Base-by-base conservation (phyloP, 192 early-diverging fungal genomes). In the Umbelopsis sp. region DNA sequence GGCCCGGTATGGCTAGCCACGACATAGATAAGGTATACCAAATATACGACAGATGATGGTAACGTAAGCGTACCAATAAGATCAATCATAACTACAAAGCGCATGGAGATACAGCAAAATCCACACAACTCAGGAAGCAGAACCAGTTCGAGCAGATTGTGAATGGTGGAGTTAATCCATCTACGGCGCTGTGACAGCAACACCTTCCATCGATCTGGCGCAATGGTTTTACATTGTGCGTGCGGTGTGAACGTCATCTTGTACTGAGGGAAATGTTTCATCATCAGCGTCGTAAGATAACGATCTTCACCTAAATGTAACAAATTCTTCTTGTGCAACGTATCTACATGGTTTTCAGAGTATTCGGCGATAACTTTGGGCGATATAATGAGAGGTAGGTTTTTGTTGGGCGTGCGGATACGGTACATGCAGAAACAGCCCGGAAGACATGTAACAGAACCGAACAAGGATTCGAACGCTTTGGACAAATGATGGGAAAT, bases 361-460 rank as follows among this genome's bases (percentile, higher is more conserved):
- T 99, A 99, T 22, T 98, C 97, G 9, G 89, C 83, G 70, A 99
- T 94, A 23, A 99, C 87, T 68, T 87, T 82, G 71, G 95, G 93
- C 10, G 93, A 86, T 44, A 95, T 91, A 16, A 99, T 84, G 25
- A 99, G 82, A 35, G 98, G 97, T 27, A 90, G 85, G 71, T 94
- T 95, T 75, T 94, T 88, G 46, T 90, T 91, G 4, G 95, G 88
- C 7, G 95, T 91, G 41, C 93, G 90, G 51, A 99, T 85, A 52
- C 98, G 91, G 78, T 99, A 99, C 98, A 99, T 97, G 73, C 91
- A 93, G 87, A 99, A 99, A 86, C 98, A 98, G 41, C 97, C 97
- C 21, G 97, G 97, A 67, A 99, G 79, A 85, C 98, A 99, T 5
- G 97, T 96, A 16, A 98, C 97, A 21, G 91, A 93, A 11, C 97